Percentiles rank a stretch among this genome's conserved stretches.
These are phyloP conservation scores for Nakazawaea molendinolei DNA, from an alignment of 805 yeast species.

Conservation along the genomic window DNA sequence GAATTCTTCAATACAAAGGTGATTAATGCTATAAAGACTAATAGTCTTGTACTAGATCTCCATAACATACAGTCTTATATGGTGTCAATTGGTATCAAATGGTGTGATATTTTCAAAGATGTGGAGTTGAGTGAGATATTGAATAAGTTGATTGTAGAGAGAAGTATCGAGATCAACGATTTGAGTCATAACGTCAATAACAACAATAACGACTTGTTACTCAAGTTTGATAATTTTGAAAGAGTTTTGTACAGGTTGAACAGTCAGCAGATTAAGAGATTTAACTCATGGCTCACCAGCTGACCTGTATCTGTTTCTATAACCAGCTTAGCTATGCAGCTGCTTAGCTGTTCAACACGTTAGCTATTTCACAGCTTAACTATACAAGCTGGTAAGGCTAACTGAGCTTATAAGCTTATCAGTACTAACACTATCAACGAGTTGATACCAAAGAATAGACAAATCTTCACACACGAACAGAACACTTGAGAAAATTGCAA, in stretches of 20 bases:
- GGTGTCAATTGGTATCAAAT: constrained; percentile 63
- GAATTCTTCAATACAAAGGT: constrained; percentile 59
- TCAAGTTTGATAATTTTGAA: constrained; percentile 74
- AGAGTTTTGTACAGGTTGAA: constrained; percentile 39
- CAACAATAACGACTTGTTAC: constrained; percentile 36
- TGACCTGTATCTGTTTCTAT: too few relatives aligned
- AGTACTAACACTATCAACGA: too few relatives aligned
- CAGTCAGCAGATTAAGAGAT: constrained; percentile 9
- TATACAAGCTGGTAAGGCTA: too few relatives aligned
- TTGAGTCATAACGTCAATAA: constrained; percentile 46
- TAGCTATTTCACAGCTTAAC: too few relatives aligned
- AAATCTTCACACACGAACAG: too few relatives aligned
- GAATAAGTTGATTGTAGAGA: constrained; percentile 45
- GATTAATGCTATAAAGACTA: constrained; percentile 75
- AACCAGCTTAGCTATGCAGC: too few relatives aligned
- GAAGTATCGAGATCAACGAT: constrained; percentile 70
- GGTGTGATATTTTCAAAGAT: constrained; percentile 72
- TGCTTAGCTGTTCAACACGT: too few relatives aligned
- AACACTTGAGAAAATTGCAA: too few relatives aligned
- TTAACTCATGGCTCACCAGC: constrained; percentile 10
- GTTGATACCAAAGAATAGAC: too few relatives aligned
- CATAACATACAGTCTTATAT: constrained; percentile 61
- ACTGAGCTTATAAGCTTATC: too few relatives aligned
- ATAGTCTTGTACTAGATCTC: constrained; percentile 58
- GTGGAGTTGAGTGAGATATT: constrained; percentile 45